Evolutionary conservation across 805 yeast species (phyloP).

Genomic region (Scheffersomyces lignosus): DNA sequence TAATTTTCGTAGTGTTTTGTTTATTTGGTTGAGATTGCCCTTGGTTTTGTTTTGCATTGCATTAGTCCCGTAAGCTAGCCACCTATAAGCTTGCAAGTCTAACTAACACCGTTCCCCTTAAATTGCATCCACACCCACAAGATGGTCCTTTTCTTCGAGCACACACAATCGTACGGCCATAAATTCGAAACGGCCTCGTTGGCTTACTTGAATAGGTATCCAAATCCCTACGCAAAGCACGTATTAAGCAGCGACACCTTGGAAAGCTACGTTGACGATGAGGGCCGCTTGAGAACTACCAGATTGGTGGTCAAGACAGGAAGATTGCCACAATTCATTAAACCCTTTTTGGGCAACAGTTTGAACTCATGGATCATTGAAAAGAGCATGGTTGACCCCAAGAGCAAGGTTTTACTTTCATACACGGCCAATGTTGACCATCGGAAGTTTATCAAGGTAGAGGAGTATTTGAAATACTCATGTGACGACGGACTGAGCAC

Average conservation of each 20-base stretch:
- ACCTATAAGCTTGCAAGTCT: too few species aligned
- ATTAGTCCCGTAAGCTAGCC: too few species aligned
- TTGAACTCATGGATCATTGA: conserved; percentile 83
- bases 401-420: conserved; percentile 51
- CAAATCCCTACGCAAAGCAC: conserved; percentile 82
- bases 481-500: conserved; percentile 38
- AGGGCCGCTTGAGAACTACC: conserved; percentile 70
- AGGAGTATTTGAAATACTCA: conserved; percentile 66
- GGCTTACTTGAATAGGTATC: conserved; percentile 64
- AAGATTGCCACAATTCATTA: conserved; percentile 74
- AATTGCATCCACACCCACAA: too few species aligned
- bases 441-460: conserved; percentile 70
- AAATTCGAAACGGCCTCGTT: conserved; percentile 72
- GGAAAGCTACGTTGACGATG: conserved; percentile 53
- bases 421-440: conserved; percentile 87
- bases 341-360: conserved; percentile 66
- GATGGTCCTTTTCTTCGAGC: conserved; percentile 67
- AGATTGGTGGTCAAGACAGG: conserved; percentile 78
- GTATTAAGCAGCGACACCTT: conserved; percentile 83
- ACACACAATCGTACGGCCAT: conserved; percentile 55
- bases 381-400: conserved; percentile 69
- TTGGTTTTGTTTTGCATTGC: too few species aligned
- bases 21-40: too few species aligned
- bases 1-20: too few species aligned
- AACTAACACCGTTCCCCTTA: too few species aligned